Conservation (phyloP, 1,139 yeast species). For the Yamadazyma mexicana region DNA sequence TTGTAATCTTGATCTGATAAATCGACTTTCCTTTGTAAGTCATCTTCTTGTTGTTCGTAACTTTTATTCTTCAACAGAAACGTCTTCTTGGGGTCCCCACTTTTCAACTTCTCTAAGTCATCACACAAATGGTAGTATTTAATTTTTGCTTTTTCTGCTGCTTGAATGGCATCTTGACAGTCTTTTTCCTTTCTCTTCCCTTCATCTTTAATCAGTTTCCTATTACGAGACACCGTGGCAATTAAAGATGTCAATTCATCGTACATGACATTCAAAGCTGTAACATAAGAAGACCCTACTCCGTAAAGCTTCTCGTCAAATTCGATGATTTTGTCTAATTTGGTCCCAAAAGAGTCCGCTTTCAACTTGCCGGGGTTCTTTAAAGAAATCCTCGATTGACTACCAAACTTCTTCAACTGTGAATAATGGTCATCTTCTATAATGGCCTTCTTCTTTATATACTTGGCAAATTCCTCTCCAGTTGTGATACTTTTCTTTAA, state of each 20-base stretch:
- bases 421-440: slow-evolving; percentile 78
- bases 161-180: slow-evolving; percentile 73
- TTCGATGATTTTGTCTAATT: slow-evolving; percentile 67
- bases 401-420: slow-evolving; percentile 68
- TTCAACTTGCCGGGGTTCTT: slow-evolving; percentile 51
- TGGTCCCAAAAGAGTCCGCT: slow-evolving; percentile 67
- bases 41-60: slow-evolving; percentile 90
- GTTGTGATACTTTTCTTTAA: slow-evolving; percentile 78
- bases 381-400: slow-evolving; percentile 52
- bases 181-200: slow-evolving; percentile 81
- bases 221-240: slow-evolving; percentile 63
- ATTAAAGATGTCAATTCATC: slow-evolving; percentile 80
- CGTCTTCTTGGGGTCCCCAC: slow-evolving; percentile 82
- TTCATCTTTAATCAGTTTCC: slow-evolving; percentile 80
- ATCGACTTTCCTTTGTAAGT: slow-evolving; percentile 75
- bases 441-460: slow-evolving; percentile 73
- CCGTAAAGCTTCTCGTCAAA: slow-evolving; percentile 75
- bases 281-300: slow-evolving; percentile 76
- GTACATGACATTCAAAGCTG: slow-evolving; percentile 79
- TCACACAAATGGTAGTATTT: slow-evolving; percentile 81
- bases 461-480: slow-evolving; percentile 82
- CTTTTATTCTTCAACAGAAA: slow-evolving; percentile 79
- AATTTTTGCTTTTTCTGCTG: slow-evolving; percentile 85
- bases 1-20: slow-evolving; percentile 84
- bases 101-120: slow-evolving; percentile 80